Evolutionary conservation across 495 filamentous ascomycete species (phyloP), one percentile per base, ranked within the genome.

Genomic region (Apodospora peruviana): DNA sequence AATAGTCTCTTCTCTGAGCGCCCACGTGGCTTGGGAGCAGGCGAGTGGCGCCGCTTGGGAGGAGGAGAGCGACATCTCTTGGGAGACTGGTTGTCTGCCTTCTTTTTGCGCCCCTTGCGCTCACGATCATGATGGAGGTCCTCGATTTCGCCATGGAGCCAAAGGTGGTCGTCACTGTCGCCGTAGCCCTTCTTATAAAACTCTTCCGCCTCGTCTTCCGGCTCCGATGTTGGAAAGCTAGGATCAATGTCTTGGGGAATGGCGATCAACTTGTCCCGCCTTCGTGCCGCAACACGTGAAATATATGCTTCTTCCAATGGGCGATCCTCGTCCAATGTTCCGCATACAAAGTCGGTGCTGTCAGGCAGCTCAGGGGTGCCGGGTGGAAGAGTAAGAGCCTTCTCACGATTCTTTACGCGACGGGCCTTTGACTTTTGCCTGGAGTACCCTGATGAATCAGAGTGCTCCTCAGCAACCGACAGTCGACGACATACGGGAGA

Each of bases 181-280:
- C 77, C 71, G 24, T 65, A 59, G 11, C 66, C 66, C 34, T 73
- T 75, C 9, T 79, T 75, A 39, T 79, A 70, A 11, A 70, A 67
- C 34, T 80, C 72, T 20, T 86, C 80, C 25, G 79, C 81, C 25
- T 87, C 86, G 49, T 93, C 86, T 52, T 96, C 91, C 0, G 84
- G 85, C 52, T 96, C 93, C 1, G 90, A 95, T 7, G 89, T 89
- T 0, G 93, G 93, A 61, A 97, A 97, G 62, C 88, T 95, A 9
- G 93, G 93, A 60, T 98, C 93, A 51, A 98, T 96, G 56, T 98
- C 94, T 55, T 97, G 93, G 36, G 93, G 90, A 21, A 88, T 86
- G 22, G 74, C 57, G 47, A 82, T 79, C 49, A 87, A 87, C 67
- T 89, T 95, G 45, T 82, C 83, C 36, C 83, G 82, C 49, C 85